Conservation (phyloP, 441 rosid species). For the Melianthus villosus region DNA sequence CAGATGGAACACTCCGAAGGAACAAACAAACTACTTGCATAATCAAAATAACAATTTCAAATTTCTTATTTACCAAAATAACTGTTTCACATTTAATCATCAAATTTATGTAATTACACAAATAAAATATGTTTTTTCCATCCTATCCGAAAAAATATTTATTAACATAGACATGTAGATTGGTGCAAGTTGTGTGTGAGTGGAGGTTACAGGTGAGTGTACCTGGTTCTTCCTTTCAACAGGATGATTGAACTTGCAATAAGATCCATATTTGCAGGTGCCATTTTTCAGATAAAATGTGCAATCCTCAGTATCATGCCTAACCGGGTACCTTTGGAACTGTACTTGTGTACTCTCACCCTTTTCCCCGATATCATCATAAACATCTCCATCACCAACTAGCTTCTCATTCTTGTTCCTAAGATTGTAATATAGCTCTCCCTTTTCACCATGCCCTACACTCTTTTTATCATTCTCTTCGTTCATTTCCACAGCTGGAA, state of each 20-base stretch:
- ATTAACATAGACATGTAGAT: too few relatives aligned
- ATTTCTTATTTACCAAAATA: too few relatives aligned
- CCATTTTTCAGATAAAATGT: slow-evolving; percentile 58
- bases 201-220: background rate
- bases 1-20: too few relatives aligned
- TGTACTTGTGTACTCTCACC: slow-evolving; percentile 11
- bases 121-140: background rate
- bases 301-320: slow-evolving; percentile 78
- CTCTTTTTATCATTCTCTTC: slow-evolving; percentile 7
- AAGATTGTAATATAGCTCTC: slow-evolving; percentile 1
- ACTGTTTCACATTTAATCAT: background rate
- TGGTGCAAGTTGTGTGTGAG: too few relatives aligned
- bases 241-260: slow-evolving; percentile 85
- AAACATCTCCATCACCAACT: slow-evolving; percentile 7
- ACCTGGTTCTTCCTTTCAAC: slow-evolving; percentile 41
- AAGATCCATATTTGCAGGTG: slow-evolving; percentile 55
- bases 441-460: slow-evolving; percentile 3
- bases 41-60: too few relatives aligned
- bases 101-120: too few relatives aligned
- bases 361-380: slow-evolving; percentile 8
- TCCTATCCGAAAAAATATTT: too few relatives aligned
- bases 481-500: background rate
- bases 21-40: too few relatives aligned
- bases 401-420: slow-evolving; percentile 12
- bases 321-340: slow-evolving; percentile 32